Base-by-base conservation (phyloP, 768 basidiomycete species). In the Suillus fuscotomentosus region DNA sequence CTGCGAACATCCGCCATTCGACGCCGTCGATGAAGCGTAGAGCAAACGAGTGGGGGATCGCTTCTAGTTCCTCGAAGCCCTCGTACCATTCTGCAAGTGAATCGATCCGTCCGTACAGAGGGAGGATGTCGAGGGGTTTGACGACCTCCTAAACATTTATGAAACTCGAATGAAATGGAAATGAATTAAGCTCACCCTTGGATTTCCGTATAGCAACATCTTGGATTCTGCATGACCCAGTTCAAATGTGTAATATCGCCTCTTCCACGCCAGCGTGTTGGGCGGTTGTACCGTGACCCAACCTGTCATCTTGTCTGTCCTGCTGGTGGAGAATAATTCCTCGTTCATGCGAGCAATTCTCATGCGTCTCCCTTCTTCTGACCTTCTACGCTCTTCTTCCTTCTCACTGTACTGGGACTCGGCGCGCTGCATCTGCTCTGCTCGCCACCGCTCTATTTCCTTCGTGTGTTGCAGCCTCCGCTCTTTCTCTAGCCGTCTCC, bases 31-130 rank as follows among this genome's bases (percentile, higher is more conserved):
- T 78, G 71, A 89, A 88, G 65, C 87, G 87, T 34, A 90, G 75
- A 2, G 84, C 89, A 74, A 90, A 89, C 0, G 89, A 88, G 64
- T 86, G 79, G 4, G 86, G 82, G 60, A 90, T 88, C 11, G 88
- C 82, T 70, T 86, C 81, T 41, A 90, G 72, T 54, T 88, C 86
- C 63, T 90, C 88, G 63, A 85, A 88, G 6, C 88, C 88, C 62
- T 90, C 85, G 62, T 84, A 79, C 84, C 87, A 88, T 68, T 90
- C 89, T 63, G 80, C 79, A 60, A 89, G 66, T 10, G 75, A 82
- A 53, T 73, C 75, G 17, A 88, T 70, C 10, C 78, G 75, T 10
- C 82, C 83, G 5, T 80, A 78, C 48, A 90, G 72, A 43, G 81
- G 73, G n/a, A 87, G 60, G 51, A 81, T 61, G 36, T 78, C 75